Evolutionary conservation across 257 asterid species (phyloP).

Genomic region (Mitragyna speciosa): DNA sequence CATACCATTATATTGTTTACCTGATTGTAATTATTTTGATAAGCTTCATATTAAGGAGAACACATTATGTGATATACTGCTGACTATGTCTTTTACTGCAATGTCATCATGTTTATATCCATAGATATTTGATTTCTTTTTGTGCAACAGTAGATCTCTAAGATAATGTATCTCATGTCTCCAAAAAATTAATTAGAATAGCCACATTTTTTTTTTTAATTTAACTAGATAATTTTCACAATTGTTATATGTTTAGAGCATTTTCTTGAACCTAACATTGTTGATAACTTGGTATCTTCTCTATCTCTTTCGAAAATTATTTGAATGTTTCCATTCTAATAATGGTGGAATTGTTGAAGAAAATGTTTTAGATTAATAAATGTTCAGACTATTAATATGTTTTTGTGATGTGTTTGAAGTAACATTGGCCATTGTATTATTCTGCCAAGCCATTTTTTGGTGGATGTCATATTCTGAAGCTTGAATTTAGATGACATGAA

Average conservation of each 20-base stretch:
- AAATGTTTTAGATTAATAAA: too few species aligned
- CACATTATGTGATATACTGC: not conserved
- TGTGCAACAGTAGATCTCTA: not conserved
- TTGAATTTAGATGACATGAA: too few species aligned
- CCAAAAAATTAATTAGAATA: not conserved
- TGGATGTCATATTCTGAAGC: too few species aligned
- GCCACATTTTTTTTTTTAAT: not conserved
- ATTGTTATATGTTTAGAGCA: not conserved
- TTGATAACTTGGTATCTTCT: too few species aligned
- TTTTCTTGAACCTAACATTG: not conserved
- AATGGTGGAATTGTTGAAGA: not conserved
- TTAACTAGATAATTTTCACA: not conserved
- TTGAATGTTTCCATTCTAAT: not conserved
- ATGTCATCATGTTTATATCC: not conserved
- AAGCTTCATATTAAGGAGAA: not conserved
- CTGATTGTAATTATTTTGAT: not conserved
- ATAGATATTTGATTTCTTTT: not conserved
- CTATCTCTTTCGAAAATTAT: not conserved
- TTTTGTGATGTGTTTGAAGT: too few species aligned
- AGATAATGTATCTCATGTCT: not conserved
- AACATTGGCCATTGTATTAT: too few species aligned
- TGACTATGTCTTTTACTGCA: not conserved
- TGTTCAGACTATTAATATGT: not conserved
- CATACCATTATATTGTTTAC: not conserved
- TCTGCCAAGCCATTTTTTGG: too few species aligned